Conservation (phyloP, 495 filamentous ascomycete genomes). For the Thozetella sp. region DNA sequence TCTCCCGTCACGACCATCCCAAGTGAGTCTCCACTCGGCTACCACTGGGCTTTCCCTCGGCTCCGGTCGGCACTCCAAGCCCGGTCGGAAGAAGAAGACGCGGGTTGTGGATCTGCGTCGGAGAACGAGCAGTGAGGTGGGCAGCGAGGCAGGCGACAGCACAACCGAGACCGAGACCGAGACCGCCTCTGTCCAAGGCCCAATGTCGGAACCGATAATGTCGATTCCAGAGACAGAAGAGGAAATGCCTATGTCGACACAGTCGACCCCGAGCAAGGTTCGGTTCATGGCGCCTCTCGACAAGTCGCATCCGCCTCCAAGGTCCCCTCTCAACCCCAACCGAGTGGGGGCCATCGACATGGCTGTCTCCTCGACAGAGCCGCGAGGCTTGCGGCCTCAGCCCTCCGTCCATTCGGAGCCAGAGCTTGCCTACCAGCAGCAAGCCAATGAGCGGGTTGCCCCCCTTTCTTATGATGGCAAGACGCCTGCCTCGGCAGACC, state of each 20-base stretch:
- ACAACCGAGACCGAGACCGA: slow-evolving; percentile 31
- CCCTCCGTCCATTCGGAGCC: not conserved
- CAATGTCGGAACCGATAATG: slow-evolving; percentile 51
- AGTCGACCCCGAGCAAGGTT: slow-evolving; percentile 38
- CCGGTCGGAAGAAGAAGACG: slow-evolving; percentile 82
- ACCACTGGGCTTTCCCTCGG: slow-evolving; percentile 66
- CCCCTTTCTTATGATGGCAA: slow-evolving; percentile 9
- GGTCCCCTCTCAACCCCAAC: slow-evolving; percentile 28
- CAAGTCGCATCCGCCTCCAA: slow-evolving; percentile 20
- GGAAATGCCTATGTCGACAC: slow-evolving; percentile 46
- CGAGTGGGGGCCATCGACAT: slow-evolving; percentile 16
- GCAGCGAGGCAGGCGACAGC: slow-evolving; percentile 42
- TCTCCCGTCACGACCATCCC: slow-evolving; percentile 45
- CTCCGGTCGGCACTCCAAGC: slow-evolving; percentile 64
- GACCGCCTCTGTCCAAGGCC: slow-evolving; percentile 29
- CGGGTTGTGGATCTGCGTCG: slow-evolving; percentile 89
- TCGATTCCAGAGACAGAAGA: slow-evolving; percentile 60
- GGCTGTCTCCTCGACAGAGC: slow-evolving; percentile 8
- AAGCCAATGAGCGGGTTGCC: slow-evolving; percentile 6
- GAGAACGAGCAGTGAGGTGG: slow-evolving; percentile 50
- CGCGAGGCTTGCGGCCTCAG: not conserved
- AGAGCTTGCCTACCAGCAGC: not conserved
- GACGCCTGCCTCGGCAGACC: slow-evolving; percentile 2
- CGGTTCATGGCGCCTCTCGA: slow-evolving; percentile 31
- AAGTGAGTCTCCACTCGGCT: slow-evolving; percentile 47